Percentiles rank a stretch among this genome's conserved stretches.
These are phyloP conservation scores for Xylariaceae sp. DNA, from an alignment of 2,329 filamentous ascomycete genomes.

Conservation along the genomic window DNA sequence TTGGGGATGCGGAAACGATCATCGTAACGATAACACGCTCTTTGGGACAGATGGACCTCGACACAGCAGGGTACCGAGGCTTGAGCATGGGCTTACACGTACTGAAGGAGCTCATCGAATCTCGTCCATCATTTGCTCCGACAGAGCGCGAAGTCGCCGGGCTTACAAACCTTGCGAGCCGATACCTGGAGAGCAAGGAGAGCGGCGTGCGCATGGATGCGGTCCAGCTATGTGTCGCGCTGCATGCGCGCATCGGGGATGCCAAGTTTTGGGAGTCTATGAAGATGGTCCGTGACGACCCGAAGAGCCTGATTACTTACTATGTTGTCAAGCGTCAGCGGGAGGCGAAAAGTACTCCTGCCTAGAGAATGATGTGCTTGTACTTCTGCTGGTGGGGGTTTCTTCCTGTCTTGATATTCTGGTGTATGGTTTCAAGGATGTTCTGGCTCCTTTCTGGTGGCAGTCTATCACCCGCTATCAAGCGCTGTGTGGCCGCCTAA, in stretches of 20 bases:
- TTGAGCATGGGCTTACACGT: slow-evolving; percentile 62
- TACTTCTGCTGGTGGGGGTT: slow-evolving; percentile 9
- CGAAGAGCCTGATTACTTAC: slow-evolving; percentile 74
- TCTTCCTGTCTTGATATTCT: slow-evolving; percentile 1
- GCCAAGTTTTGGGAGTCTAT: slow-evolving; percentile 64
- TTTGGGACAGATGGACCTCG: slow-evolving; percentile 44
- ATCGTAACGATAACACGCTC: slow-evolving; percentile 49
- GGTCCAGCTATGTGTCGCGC: slow-evolving; percentile 71
- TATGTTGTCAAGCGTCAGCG: slow-evolving; percentile 70
- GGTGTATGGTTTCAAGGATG: slow-evolving; percentile 1
- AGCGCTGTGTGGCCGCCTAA: not conserved
- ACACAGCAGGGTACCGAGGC: slow-evolving; percentile 45
- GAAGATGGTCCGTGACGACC: slow-evolving; percentile 62
- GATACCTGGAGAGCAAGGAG: slow-evolving; percentile 57
- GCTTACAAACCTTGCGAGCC: slow-evolving; percentile 48
- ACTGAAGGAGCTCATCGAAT: slow-evolving; percentile 55
- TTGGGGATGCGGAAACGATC: slow-evolving; percentile 61
- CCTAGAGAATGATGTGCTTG: slow-evolving; percentile 16
- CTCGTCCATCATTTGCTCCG: slow-evolving; percentile 45
- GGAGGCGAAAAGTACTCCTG: slow-evolving; percentile 37
- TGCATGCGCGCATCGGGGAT: slow-evolving; percentile 61
- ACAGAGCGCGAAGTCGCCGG: slow-evolving; percentile 48
- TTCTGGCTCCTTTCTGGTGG: not conserved
- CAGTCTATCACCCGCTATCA: not conserved
- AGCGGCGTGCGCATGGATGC: slow-evolving; percentile 67